These are phyloP conservation scores for Blastocystis sp. DNA, from an alignment of 352 stramenopile genomes.

Conservation along the genomic window DNA sequence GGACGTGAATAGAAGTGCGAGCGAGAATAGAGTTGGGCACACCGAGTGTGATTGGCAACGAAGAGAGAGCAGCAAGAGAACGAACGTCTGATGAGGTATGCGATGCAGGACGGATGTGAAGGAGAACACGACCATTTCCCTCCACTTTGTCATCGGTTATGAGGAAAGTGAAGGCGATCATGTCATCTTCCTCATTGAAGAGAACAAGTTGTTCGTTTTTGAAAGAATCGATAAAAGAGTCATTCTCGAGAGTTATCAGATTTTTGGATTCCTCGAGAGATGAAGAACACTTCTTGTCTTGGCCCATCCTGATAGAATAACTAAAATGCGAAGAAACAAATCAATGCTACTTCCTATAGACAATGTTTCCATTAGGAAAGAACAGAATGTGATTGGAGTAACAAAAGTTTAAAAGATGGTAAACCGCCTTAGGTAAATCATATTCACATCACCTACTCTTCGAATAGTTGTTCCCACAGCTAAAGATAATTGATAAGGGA, in stretches of 20 bases:
- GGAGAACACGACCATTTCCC: constrained; percentile 6
- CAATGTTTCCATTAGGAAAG: constrained; percentile 18
- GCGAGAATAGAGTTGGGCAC: neutral
- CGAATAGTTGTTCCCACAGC: constrained; percentile 47
- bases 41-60: no score
- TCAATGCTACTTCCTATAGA: neutral
- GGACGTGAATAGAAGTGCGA: neutral
- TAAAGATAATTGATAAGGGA: neutral
- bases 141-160: neutral
- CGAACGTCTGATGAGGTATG: neutral
- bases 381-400: constrained; percentile 5
- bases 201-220: neutral
- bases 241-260: constrained; percentile 12
- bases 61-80: no score
- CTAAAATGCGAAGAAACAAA: neutral
- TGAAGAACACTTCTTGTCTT: neutral
- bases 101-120: neutral
- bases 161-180: neutral
- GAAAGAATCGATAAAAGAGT: constrained; percentile 23
- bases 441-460: neutral
- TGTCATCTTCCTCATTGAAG: neutral
- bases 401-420: constrained; percentile 50
- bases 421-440: neutral
- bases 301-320: constrained; percentile 13
- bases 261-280: neutral